Base-by-base conservation (phyloP, 495 filamentous ascomycete genomes). In the Neurospora sp. region DNA sequence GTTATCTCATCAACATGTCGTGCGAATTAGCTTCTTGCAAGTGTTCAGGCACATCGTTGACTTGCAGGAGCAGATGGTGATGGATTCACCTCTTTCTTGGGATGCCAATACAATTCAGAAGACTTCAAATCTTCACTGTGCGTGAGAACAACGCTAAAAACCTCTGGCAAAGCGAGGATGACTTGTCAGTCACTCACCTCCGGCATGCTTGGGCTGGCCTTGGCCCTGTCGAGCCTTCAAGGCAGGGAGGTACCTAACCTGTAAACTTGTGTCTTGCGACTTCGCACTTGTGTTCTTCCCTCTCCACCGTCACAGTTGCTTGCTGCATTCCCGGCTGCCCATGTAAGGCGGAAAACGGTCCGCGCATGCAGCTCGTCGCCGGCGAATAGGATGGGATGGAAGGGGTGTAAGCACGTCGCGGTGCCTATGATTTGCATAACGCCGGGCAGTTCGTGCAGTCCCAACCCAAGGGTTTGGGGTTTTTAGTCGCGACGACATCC, bases 271-370 rank as follows among this genome's bases (percentile, higher is more conserved):
- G 53, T 35, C 53, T 37, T 35, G 53, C 53, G 53, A 35, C 53
- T 37, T 37, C 2, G 53, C 53, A 65, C 53, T 35, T 65, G 53
- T 65, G 53, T 65, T 65, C 53, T 65, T 35, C 27, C 53, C 53
- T 35, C 53, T 65, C 53, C 53, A 65, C 53, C 53, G 53, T 65
- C 31, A 65, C 53, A 65, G 53, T 65, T 65, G 53, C 27, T 65
- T 65, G 69, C 73, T 76, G 77, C 71, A 46, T 78, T 77, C 80
- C 76, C 77, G 77, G 78, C 75, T 71, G 72, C 73, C 68, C 77
- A 80, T 82, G 79, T 81, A 79, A 76, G 80, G 80, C 80, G 80
- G 80, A 82, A 80, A 82, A 82, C 80, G 80, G 80, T 82, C 80
- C 80, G 80, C 80, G 71, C 79, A 76, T 82, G 80, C 80, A 82